Conservation (phyloP, 2,329 filamentous ascomycete species). For the Pseudocercospora macadamiae region DNA sequence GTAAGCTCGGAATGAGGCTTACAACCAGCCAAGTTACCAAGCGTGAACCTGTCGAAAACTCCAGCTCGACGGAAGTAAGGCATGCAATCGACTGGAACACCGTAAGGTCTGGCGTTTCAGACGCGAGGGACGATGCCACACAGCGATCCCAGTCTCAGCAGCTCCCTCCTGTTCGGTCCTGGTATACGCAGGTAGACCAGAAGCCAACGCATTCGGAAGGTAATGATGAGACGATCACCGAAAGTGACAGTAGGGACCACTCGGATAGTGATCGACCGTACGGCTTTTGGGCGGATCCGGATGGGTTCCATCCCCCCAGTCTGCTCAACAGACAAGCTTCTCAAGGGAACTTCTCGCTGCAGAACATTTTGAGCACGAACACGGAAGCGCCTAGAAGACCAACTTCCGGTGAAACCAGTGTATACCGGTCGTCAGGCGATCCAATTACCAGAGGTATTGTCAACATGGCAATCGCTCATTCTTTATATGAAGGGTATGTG, state of each 20-base stretch:
- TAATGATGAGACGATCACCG: neutral
- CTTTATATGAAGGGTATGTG: slow-evolving; percentile 32
- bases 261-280: slow-evolving; percentile 3
- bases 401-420: slow-evolving; percentile 25
- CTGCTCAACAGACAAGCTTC: slow-evolving; percentile 42
- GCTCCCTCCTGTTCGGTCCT: neutral
- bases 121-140: neutral
- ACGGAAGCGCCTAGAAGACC: neutral
- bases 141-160: neutral
- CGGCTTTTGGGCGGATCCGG: slow-evolving; percentile 22
- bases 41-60: neutral
- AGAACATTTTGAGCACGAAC: slow-evolving; percentile 31
- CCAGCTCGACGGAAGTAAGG: neutral
- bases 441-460: slow-evolving; percentile 36
- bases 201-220: neutral
- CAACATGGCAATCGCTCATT: slow-evolving; percentile 34
- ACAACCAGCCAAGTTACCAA: slow-evolving; percentile 4
- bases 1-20: slow-evolving; percentile 44
- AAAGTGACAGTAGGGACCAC: neutral
- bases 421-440: slow-evolving; percentile 28
- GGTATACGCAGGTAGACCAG: neutral
- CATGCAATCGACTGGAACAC: neutral
- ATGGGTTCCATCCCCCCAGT: slow-evolving; percentile 38
- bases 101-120: neutral
- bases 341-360: slow-evolving; percentile 40